Evolutionary conservation across 495 filamentous ascomycete species (phyloP).

Genomic region (Viridothelium virens): DNA sequence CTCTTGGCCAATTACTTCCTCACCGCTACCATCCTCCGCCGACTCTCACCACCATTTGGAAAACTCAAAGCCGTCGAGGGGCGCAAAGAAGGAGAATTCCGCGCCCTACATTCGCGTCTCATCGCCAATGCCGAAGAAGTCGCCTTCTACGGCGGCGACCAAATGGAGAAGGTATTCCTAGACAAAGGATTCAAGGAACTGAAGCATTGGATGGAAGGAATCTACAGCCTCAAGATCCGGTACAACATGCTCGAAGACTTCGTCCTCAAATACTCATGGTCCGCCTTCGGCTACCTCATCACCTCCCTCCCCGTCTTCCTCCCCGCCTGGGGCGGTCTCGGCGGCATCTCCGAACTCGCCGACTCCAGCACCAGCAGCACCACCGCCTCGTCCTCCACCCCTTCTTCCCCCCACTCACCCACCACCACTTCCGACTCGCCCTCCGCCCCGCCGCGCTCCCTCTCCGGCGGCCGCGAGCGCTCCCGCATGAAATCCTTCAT

Average conservation of each 20-base stretch:
- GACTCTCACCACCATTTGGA: conserved; percentile 87
- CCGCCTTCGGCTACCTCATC: conserved; percentile 88
- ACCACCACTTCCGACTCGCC: not conserved
- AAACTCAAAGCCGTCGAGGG: conserved; percentile 94
- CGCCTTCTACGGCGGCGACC: conserved; percentile 94
- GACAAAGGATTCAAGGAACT: conserved; percentile 84
- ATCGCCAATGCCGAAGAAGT: conserved; percentile 98
- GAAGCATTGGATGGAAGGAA: conserved; percentile 90
- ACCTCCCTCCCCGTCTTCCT: conserved; percentile 91
- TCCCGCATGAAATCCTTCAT: conserved; percentile 98
- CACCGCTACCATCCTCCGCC: conserved; percentile 78
- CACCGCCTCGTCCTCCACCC: not conserved
- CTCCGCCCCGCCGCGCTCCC: not conserved
- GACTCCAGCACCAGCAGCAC: conserved; percentile 20
- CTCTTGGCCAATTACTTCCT: conserved; percentile 86
- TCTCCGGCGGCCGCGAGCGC: conserved; percentile 55
- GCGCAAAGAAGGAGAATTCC: conserved; percentile 86
- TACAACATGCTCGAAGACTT: conserved; percentile 99
- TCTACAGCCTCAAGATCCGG: conserved; percentile 90
- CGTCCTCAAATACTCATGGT: conserved; percentile 97
- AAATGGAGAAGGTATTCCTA: conserved; percentile 84
- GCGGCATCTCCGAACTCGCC: conserved; percentile 57
- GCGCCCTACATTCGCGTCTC: conserved; percentile 77
- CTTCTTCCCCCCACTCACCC: not conserved
- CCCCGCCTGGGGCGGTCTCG: conserved; percentile 85